Percentiles rank a stretch among this genome's conserved stretches.
Conservation (phyloP, 495 filamentous ascomycete genomes). For the Penicillium ochrochloron region DNA sequence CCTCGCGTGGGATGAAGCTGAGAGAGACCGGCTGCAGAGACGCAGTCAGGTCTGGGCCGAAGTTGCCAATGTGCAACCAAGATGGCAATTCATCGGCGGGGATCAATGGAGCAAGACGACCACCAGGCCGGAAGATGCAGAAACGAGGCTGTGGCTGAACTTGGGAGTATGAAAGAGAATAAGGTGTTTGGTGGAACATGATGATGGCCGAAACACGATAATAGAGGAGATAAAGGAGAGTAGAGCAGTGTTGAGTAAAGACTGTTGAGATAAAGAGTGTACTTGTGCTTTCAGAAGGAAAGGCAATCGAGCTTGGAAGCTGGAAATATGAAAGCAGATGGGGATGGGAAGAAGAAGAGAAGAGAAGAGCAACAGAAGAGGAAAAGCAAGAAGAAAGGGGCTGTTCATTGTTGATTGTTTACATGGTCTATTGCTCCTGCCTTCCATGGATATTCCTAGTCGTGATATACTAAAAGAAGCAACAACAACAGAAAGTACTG, state of each 20-base stretch:
- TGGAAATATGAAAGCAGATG: constrained; percentile 20
- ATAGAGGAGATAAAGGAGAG: neutral
- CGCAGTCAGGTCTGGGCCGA: constrained; percentile 25
- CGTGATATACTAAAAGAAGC: neutral
- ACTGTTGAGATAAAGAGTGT: constrained; percentile 6
- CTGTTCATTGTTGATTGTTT: constrained; percentile 3
- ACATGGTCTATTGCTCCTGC: constrained; percentile 9
- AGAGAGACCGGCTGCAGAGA: constrained; percentile 32
- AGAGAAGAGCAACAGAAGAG: constrained; percentile 6
- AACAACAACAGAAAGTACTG: neutral
- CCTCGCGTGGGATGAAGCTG: constrained; percentile 34
- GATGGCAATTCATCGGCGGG: constrained; percentile 44
- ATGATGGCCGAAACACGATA: constrained; percentile 11
- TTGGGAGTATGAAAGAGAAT: constrained; percentile 9
- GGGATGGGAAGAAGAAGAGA: constrained; percentile 11
- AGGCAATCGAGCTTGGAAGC: constrained; percentile 1
- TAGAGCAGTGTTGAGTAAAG: constrained; percentile 6
- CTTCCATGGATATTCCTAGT: neutral
- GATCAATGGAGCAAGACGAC: constrained; percentile 35
- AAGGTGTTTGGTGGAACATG: constrained; percentile 14
- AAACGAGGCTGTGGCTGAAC: constrained; percentile 34
- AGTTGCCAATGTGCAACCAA: constrained; percentile 41
- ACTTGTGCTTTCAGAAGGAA: constrained; percentile 13
- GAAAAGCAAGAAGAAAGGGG: neutral
- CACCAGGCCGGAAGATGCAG: constrained; percentile 42